phyloP scores from a whole-genome alignment of 345 rosid species.

The Aquilaria sinensis region DNA sequence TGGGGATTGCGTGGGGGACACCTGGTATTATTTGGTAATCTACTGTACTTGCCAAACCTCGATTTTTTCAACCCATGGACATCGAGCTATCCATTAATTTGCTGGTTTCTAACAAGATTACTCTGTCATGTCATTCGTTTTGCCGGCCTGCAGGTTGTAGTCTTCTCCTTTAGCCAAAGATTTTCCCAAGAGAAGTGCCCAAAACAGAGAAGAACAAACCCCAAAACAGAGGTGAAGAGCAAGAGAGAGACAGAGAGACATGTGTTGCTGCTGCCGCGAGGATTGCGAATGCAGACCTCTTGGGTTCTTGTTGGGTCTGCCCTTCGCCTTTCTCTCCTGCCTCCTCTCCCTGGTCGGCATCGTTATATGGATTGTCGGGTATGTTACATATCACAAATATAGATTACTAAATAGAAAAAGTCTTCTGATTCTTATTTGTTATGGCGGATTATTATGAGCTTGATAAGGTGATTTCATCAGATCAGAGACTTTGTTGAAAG shows the following conservation, averaged over 20 bases:
- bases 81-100: too few species aligned
- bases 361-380: slow-evolving; percentile 59
- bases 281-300: slow-evolving; percentile 53
- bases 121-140: slow-evolving; percentile 2
- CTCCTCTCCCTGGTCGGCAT: slow-evolving; percentile 48
- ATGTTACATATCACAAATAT: neutral
- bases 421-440: too few species aligned
- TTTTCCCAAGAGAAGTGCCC: neutral
- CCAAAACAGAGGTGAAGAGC: neutral
- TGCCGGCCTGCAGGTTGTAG: neutral
- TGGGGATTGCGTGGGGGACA: too few species aligned
- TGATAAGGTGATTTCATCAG: neutral
- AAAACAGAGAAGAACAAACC: neutral
- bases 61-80: too few species aligned
- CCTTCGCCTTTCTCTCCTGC: slow-evolving; percentile 56
- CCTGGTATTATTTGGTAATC: too few species aligned
- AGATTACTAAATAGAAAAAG: too few species aligned
- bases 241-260: slow-evolving; percentile 13
- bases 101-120: neutral
- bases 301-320: slow-evolving; percentile 63
- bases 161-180: neutral
- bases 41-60: too few species aligned
- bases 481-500: neutral
- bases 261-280: slow-evolving; percentile 30
- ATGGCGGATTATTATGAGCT: too few species aligned